These are phyloP conservation scores for Aphanoascus verrucosus DNA, from an alignment of 2,329 filamentous ascomycete genomes.

Conservation along the genomic window DNA sequence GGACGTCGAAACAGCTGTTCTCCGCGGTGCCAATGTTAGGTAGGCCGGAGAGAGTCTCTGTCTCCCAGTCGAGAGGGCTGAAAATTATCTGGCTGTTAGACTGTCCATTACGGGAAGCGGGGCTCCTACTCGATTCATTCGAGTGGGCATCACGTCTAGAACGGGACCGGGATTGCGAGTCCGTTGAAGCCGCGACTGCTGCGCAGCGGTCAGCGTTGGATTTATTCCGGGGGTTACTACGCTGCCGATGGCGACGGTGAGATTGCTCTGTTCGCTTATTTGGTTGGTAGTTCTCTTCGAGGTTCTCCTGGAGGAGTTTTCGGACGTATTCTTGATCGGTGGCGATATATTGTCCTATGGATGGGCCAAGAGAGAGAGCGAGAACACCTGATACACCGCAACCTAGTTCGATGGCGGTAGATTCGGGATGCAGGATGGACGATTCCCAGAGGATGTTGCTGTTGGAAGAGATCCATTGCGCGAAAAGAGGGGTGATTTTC, in stretches of 20 bases:
- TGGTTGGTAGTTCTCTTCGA: conserved; percentile 39
- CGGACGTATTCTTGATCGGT: conserved; percentile 85
- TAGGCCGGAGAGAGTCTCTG: conserved; percentile 32
- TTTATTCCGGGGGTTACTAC: conserved; percentile 5
- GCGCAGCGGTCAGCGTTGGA: conserved; percentile 7
- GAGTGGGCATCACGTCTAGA: neutral
- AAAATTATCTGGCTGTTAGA: conserved; percentile 42
- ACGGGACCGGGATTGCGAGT: conserved; percentile 14
- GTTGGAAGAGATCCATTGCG: conserved; percentile 61
- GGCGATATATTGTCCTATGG: conserved; percentile 57
- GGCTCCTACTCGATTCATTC: conserved; percentile 7
- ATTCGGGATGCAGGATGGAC: conserved; percentile 43
- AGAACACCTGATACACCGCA: conserved; percentile 77
- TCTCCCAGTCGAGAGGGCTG: conserved; percentile 72
- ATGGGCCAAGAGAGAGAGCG: conserved; percentile 55
- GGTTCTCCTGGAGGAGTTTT: conserved; percentile 63
- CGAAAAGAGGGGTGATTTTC: conserved; percentile 78
- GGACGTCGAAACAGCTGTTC: conserved; percentile 51
- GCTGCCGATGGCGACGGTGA: neutral
- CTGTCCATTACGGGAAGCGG: neutral
- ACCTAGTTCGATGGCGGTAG: conserved; percentile 68
- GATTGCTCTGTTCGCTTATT: neutral
- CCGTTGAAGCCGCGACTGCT: neutral
- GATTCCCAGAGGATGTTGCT: conserved; percentile 52
- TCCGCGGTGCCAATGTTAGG: conserved; percentile 19